phyloP scores from a whole-genome alignment of 2,329 filamentous ascomycete species.

The Fusarium tupiense region DNA sequence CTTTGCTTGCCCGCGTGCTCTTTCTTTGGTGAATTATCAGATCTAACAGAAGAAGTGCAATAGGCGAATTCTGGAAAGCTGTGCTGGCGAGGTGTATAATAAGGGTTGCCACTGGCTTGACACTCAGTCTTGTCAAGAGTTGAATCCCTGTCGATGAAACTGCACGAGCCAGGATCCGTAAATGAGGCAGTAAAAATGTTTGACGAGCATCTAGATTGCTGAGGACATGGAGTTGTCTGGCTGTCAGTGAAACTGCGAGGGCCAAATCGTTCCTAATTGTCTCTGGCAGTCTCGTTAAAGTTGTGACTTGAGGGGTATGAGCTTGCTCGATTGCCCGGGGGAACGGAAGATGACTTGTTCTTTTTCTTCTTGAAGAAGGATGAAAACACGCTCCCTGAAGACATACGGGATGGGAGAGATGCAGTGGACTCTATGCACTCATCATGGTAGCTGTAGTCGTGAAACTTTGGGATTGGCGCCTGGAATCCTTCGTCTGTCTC shows the following conservation, averaged over 20 bases:
- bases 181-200: conserved; percentile 18
- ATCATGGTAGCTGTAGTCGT: not conserved
- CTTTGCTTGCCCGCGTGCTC: not conserved
- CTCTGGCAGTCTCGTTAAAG: conserved; percentile 36
- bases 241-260: conserved; percentile 28
- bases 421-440: conserved; percentile 13
- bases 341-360: conserved; percentile 1
- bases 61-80: conserved; percentile 18
- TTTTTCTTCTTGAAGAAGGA: conserved; percentile 38
- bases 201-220: conserved; percentile 3
- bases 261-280: conserved; percentile 42
- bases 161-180: conserved; percentile 18
- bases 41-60: conserved; percentile 8
- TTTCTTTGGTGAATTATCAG: conserved; percentile 12
- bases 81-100: conserved; percentile 45
- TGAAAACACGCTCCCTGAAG: conserved; percentile 31
- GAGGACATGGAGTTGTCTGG: conserved; percentile 23
- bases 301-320: conserved; percentile 14
- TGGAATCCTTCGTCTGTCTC: not conserved
- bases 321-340: not conserved
- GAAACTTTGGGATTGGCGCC: not conserved
- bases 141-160: conserved; percentile 14
- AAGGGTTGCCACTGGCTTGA: conserved; percentile 46
- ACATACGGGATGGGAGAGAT: conserved; percentile 28
- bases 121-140: conserved; percentile 2